Evolutionary conservation across 139 green algal species (phyloP).

Genomic region (Chlorella sp.): DNA sequence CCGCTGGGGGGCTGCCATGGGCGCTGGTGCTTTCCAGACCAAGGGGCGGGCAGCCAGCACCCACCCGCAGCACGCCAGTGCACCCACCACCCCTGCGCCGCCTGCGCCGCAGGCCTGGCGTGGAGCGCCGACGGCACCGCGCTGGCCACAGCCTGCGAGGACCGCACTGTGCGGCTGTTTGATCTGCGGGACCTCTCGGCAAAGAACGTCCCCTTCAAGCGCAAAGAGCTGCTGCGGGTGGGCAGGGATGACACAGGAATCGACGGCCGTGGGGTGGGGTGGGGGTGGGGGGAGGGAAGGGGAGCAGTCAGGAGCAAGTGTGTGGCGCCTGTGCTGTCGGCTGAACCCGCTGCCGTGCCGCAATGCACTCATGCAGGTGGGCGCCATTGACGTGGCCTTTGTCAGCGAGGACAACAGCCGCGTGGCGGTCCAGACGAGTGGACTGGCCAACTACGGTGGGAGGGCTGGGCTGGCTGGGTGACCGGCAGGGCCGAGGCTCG

Average conservation of each 20-base stretch:
- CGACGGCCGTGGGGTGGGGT: too few relatives aligned
- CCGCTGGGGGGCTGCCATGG: background rate
- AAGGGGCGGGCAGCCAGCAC: too few relatives aligned
- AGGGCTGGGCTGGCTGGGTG: too few relatives aligned
- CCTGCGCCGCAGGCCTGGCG: constrained; percentile 30
- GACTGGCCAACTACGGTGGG: too few relatives aligned
- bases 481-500: too few relatives aligned
- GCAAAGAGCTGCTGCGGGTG: constrained; percentile 21
- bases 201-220: constrained; percentile 33
- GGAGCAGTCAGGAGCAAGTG: too few relatives aligned
- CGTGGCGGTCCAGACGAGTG: constrained; percentile 33
- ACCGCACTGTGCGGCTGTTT: constrained; percentile 37
- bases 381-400: constrained; percentile 42
- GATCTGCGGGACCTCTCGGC: constrained; percentile 1
- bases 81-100: background rate
- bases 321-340: too few relatives aligned
- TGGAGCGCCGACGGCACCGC: constrained; percentile 29
- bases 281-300: too few relatives aligned
- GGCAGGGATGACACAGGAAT: too few relatives aligned
- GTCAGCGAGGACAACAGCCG: background rate
- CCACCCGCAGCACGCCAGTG: background rate
- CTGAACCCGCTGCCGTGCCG: too few relatives aligned
- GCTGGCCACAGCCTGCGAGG: constrained; percentile 42
- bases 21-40: background rate
- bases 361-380: too few relatives aligned